Percentiles rank a stretch among this genome's conserved stretches.
Conservation (phyloP, 306 rosid species). For the Dalbergia oliveri region DNA sequence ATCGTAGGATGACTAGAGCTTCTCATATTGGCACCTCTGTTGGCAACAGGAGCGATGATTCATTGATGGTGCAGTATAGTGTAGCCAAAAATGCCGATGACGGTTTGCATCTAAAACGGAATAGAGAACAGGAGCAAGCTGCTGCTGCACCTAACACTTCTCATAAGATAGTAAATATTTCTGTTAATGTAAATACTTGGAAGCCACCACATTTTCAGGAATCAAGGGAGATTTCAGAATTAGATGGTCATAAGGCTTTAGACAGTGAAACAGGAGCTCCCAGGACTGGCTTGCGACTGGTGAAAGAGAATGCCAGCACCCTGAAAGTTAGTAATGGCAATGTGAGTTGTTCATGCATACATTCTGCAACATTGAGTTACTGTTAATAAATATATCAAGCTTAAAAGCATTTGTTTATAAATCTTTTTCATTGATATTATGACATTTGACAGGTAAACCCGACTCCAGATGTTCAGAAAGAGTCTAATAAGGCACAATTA, state of each 20-base stretch:
- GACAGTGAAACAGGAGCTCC: slow-evolving; percentile 51
- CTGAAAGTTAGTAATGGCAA: slow-evolving; percentile 61
- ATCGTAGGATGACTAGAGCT: slow-evolving; percentile 54
- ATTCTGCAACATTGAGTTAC: slow-evolving; percentile 4
- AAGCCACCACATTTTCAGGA: slow-evolving; percentile 74
- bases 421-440: slow-evolving; percentile 42
- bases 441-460: slow-evolving; percentile 57
- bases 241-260: slow-evolving; percentile 54
- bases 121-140: slow-evolving; percentile 61
- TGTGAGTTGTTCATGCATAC: slow-evolving; percentile 59
- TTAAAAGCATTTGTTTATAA: slow-evolving; percentile 2
- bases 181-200: slow-evolving; percentile 78
- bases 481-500: slow-evolving; percentile 55
- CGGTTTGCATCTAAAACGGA: slow-evolving; percentile 47
- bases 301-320: slow-evolving; percentile 56
- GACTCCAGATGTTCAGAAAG: slow-evolving; percentile 62
- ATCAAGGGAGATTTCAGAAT: slow-evolving; percentile 59
- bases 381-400: slow-evolving; percentile 24
- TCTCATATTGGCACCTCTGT: slow-evolving; percentile 63
- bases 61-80: slow-evolving; percentile 56
- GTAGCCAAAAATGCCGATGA: slow-evolving; percentile 63
- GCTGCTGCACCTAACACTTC: slow-evolving; percentile 58
- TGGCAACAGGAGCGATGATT: slow-evolving; percentile 62
- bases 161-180: slow-evolving; percentile 67
- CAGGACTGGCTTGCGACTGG: slow-evolving; percentile 55